Base-by-base conservation (phyloP, 495 filamentous ascomycete species). In the Aspergillus wentii region DNA sequence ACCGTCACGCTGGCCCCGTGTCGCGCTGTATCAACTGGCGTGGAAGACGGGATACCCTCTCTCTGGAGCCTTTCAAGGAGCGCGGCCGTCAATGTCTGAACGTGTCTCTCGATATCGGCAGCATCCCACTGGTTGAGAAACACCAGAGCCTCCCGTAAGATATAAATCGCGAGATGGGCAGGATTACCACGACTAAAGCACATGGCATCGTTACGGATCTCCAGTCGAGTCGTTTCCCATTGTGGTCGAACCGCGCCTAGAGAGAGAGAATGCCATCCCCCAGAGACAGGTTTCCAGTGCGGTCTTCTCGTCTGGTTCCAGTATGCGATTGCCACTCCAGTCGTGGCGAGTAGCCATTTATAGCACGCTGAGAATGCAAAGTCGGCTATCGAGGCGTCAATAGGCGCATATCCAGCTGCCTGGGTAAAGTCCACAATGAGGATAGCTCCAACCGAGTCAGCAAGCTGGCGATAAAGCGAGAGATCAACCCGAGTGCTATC, bases 341-440 rank as follows among this genome's bases (percentile, higher is more conserved):
- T 41, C 1, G 16, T 34, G 2, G 30, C 30, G 1, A 41, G 21
- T 4, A 41, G 30, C 6, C 10, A 41, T 18, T 41, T 41, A 14
- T 16, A 30, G 30, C 30, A 27, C 3, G 23, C 25, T 2, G 15
- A 30, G 15, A 41, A 41, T 2, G 21, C 38, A 20, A 41, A 41
- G n/a, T 41, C 38, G 3, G 38, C 38, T 8, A 41, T 27, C 2
- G 19, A 5, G 18, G 38, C 38, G 16, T 41, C 38, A n/a, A 41
- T 41, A 1, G 20, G 20, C 5, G 14, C 15, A 16, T 34, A 41
- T 6, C 38, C 38, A 16, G 38, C 38, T 8, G 38, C 38, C 15
- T 41, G 38, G 14, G 23, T 41, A 21, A 33, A 41, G 14, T 41
- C 38, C 3, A 41, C 38, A 3, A 41, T n/a, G 14, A 41, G 38